Percentiles rank a stretch among this genome's conserved stretches.
These are phyloP conservation scores for Arthrobotrys entomopaga DNA, from an alignment of 2,329 filamentous ascomycete genomes.

Conservation along the genomic window DNA sequence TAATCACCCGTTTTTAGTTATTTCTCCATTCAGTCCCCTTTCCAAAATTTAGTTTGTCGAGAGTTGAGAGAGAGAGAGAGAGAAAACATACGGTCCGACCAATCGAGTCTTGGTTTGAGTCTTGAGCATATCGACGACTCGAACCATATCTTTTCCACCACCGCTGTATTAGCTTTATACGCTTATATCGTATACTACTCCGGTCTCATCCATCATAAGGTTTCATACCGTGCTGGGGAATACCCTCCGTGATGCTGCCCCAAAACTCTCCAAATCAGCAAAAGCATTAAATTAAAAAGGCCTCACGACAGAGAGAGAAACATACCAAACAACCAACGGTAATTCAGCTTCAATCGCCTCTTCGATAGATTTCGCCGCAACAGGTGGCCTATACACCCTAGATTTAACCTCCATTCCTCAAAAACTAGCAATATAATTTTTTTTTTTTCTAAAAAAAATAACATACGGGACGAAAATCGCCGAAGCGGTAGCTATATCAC, in stretches of 20 bases:
- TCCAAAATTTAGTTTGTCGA: no score
- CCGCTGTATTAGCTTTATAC: slow-evolving; percentile 29
- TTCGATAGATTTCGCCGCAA: slow-evolving; percentile 94
- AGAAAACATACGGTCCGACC: slow-evolving; percentile 73
- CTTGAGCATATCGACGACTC: slow-evolving; percentile 97
- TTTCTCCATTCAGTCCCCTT: no score
- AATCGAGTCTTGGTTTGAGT: slow-evolving; percentile 96
- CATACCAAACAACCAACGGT: slow-evolving; percentile 85
- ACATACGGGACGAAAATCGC: slow-evolving; percentile 94
- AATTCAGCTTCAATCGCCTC: slow-evolving; percentile 94
- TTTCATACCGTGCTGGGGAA: slow-evolving; percentile 87
- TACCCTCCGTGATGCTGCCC: slow-evolving; percentile 86
- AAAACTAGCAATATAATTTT: neutral
- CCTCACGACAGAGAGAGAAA: slow-evolving; percentile 18
- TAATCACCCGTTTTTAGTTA: no score
- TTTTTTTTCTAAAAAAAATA: no score
- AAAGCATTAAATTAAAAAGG: neutral
- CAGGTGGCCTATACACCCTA: slow-evolving; percentile 73
- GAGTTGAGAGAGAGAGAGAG: no score
- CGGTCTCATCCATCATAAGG: slow-evolving; percentile 7
- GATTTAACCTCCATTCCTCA: neutral
- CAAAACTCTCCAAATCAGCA: neutral
- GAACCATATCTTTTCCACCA: slow-evolving; percentile 93
- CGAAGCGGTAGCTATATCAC: slow-evolving; percentile 79
- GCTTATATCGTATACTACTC: slow-evolving; percentile 13